These are phyloP conservation scores for Ganoderma multipileum DNA, from an alignment of 1,284 basidiomycete genomes.

Conservation along the genomic window DNA sequence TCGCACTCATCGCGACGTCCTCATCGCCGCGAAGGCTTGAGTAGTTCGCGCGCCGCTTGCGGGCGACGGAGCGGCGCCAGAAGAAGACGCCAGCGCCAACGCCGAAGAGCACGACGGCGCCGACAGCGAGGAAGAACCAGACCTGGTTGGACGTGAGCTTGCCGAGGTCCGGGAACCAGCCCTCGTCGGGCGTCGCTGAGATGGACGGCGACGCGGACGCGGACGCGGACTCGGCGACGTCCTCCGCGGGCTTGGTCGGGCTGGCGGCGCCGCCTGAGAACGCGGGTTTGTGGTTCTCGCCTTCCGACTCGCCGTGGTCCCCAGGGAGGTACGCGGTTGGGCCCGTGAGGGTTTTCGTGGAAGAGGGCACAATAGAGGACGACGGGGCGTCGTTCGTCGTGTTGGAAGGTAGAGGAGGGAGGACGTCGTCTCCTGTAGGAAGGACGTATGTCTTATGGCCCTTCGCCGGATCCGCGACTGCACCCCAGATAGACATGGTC, in stretches of 20 bases:
- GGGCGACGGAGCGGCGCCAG: constrained; percentile 66
- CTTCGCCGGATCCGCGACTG: constrained; percentile 72
- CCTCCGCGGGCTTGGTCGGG: constrained; percentile 40
- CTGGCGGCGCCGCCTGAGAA: constrained; percentile 48
- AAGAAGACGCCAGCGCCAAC: constrained; percentile 70
- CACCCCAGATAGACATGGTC: constrained; percentile 95
- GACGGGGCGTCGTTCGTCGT: constrained; percentile 39
- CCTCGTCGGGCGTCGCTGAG: constrained; percentile 76
- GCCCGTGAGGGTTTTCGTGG: constrained; percentile 72
- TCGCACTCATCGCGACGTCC: constrained; percentile 76
- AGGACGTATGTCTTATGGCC: constrained; percentile 73
- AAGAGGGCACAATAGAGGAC: constrained; percentile 37
- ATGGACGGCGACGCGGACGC: constrained; percentile 45
- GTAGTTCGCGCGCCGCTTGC: constrained; percentile 62
- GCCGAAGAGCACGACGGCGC: constrained; percentile 75
- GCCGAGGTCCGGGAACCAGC: constrained; percentile 87
- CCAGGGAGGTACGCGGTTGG: constrained; percentile 90
- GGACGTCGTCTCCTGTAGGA: constrained; percentile 58
- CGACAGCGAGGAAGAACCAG: constrained; percentile 86
- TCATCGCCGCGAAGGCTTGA: constrained; percentile 70
- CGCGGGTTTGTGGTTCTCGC: constrained; percentile 73
- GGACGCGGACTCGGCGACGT: constrained; percentile 39
- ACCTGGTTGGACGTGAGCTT: constrained; percentile 77
- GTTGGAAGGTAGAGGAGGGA: constrained; percentile 56
- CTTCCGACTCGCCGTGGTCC: constrained; percentile 77